Conservation (phyloP, 805 yeast species). For the Starmerella davenportii region DNA sequence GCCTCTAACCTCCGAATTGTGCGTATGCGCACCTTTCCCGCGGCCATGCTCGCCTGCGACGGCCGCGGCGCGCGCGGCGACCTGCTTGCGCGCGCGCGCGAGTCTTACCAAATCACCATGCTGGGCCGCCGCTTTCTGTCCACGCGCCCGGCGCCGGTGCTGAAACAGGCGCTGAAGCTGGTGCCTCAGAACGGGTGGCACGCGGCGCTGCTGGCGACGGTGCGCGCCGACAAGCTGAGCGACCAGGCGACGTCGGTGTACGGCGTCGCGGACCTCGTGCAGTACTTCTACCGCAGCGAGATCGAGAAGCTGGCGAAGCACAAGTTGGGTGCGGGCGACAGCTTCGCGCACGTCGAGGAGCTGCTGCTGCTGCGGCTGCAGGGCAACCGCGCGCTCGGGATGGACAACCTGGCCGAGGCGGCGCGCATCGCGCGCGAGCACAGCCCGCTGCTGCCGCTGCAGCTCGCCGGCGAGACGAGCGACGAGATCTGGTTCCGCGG, state of each 20-base stretch:
- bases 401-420: slow-evolving; percentile 23
- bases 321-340: background rate
- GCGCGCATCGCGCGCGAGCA: slow-evolving; percentile 51
- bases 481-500: slow-evolving; percentile 73
- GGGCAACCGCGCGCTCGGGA: slow-evolving; percentile 25
- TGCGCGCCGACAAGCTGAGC: slow-evolving; percentile 31
- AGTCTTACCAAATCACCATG: background rate
- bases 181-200: slow-evolving; percentile 40
- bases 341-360: slow-evolving; percentile 18
- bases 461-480: slow-evolving; percentile 53
- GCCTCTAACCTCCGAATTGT: too few species aligned
- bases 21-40: too few species aligned
- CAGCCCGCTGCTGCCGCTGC: slow-evolving; percentile 39
- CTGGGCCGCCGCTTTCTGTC: background rate
- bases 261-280: slow-evolving; percentile 34
- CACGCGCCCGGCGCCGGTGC: slow-evolving; percentile 19
- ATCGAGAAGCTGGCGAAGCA: slow-evolving; percentile 20
- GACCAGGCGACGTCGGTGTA: slow-evolving; percentile 34
- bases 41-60: too few species aligned
- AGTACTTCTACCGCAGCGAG: slow-evolving; percentile 34
- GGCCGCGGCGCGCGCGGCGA: too few species aligned
- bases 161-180: slow-evolving; percentile 23
- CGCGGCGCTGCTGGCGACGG: slow-evolving; percentile 32
- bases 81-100: too few species aligned
- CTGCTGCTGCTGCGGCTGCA: slow-evolving; percentile 26